Evolutionary conservation across 768 basidiomycete genomes (phyloP), one percentile per base, ranked within the genome.

Genomic region (Boletales sp.): DNA sequence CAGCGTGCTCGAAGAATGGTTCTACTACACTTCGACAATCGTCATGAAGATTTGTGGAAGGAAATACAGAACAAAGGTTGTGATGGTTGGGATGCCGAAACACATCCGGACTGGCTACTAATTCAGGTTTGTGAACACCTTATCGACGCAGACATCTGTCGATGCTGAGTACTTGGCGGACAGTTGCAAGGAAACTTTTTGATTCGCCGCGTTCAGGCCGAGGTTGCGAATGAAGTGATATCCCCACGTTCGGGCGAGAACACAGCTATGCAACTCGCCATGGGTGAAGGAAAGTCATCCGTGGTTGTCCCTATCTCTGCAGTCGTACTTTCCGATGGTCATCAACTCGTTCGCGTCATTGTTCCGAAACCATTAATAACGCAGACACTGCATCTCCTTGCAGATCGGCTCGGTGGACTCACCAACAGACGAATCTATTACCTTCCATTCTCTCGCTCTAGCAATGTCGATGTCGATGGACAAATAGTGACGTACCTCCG

Each of bases 271-370:
- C 79, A 79, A 39, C 68, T 81, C 12, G 78, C 79, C 41, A 81
- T 81, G 79, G 79, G 79, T 8, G 79, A 80, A 50, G 79, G 80
- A 1, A 80, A 81, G 53, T 67, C 69, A 4, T 72, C 70, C 0
- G 70, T 71, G 2, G 72, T 81, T 13, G 68, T 80, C 3, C 79
- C 79, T 2, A 63, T 80, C 14, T 61, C 70, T 3, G 62, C 70
- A 0, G 57, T 69, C 0, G 53, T 61, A 1, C 64, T 81, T 17
- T 74, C 79, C 0, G 61, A 79, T 55, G 72, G 74, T 1, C 9
- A 65, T 4, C 70, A 61, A 18, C 60, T 81, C 1, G 72, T 70
- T 18, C 71, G 80, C 15, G 70, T 81, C n/a, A 60, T 81, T 3
- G 71, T 75, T 17, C 64, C 77, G n/a, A 79, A 79, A 50, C 62